These are phyloP conservation scores for Candida neerlandica DNA, from an alignment of 1,139 yeast species.

Conservation along the genomic window DNA sequence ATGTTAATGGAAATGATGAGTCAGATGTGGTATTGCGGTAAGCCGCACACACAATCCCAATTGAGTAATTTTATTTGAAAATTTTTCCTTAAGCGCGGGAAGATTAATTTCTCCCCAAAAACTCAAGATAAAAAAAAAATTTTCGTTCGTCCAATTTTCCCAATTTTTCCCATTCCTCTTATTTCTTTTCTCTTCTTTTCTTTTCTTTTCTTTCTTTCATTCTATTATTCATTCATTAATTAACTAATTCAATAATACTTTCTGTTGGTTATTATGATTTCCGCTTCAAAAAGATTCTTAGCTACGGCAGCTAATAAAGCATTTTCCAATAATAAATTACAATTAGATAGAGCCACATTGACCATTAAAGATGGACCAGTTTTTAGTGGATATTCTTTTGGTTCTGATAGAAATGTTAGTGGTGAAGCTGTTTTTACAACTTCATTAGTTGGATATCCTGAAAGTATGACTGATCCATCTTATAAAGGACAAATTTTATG, in stretches of 20 bases:
- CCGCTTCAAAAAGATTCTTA: conserved; percentile 21
- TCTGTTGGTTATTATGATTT: conserved; percentile 5
- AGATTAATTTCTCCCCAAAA: conserved; percentile 34
- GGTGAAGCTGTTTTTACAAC: conserved; percentile 99
- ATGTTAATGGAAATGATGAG: conserved; percentile 17
- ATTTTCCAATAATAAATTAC: conserved; percentile 39
- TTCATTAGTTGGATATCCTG: conserved; percentile 96
- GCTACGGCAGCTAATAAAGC: conserved; percentile 28
- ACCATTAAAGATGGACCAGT: conserved; percentile 93
- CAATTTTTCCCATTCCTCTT: too few species aligned
- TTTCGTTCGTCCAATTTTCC: conserved; percentile 7
- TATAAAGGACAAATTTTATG: conserved; percentile 95
- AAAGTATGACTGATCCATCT: conserved; percentile 98
- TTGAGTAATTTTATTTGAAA: conserved; percentile 29
- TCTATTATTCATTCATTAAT: too few species aligned
- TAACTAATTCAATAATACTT: too few species aligned
- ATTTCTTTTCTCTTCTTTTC: not conserved
- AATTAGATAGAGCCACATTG: conserved; percentile 80
- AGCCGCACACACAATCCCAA: conserved; percentile 23
- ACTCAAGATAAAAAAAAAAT: conserved; percentile 7
- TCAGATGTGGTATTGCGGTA: conserved; percentile 8
- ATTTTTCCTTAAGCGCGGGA: conserved; percentile 36
- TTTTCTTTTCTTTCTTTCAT: not conserved
- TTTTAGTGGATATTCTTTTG: conserved; percentile 90
- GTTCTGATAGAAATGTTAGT: conserved; percentile 86